Evolutionary conservation across 345 rosid genomes (phyloP), one percentile per base, ranked within the genome.

Genomic region (Luvunga scandens): DNA sequence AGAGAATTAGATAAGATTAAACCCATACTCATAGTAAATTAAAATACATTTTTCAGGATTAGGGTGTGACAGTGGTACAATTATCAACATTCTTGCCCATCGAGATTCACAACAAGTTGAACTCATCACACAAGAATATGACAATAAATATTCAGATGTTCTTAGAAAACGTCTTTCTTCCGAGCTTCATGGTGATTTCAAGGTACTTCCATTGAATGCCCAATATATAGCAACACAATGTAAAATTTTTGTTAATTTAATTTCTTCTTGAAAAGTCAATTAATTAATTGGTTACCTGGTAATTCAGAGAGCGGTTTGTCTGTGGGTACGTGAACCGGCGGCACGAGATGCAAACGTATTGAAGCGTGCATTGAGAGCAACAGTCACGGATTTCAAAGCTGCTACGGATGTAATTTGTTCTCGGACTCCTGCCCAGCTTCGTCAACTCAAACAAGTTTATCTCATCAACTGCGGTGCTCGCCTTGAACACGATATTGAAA

Each of bases 111-210:
- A 77, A 3, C 96, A 91, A 69, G 85, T 92, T 39, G 88, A 87
- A 25, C 61, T 77, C n/a, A 90, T 91, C 61, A 86, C 82, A 77
- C 93, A 91, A 78, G 92, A 89, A 71, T 90, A 83, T 28, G 91
- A 89, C 71, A 80, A 89, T 66, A 76, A 84, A 36, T 89, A 77
- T 79, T 81, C 89, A 1, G 84, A 85, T 2, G 88, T 87, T 25
- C 88, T 91, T 38, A 72, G 77, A 0, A 90, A 89, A 78, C 87
- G 87, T 34, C 78, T 91, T 24, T 76, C 89, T 56, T 81, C 86
- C 1, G 92, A 91, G 86, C 92, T 91, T 50, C 89, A 81, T 16
- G 93, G 93, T 39, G 78, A 90, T 75, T 82, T 91, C 59, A 90
- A 88, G 93, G 96, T 87, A 79, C 19, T 12, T 31, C 1, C 55